Evolutionary conservation across 306 rosid genomes (phyloP), one percentile per base, ranked within the genome.

Genomic region (Trifolium pratense): DNA sequence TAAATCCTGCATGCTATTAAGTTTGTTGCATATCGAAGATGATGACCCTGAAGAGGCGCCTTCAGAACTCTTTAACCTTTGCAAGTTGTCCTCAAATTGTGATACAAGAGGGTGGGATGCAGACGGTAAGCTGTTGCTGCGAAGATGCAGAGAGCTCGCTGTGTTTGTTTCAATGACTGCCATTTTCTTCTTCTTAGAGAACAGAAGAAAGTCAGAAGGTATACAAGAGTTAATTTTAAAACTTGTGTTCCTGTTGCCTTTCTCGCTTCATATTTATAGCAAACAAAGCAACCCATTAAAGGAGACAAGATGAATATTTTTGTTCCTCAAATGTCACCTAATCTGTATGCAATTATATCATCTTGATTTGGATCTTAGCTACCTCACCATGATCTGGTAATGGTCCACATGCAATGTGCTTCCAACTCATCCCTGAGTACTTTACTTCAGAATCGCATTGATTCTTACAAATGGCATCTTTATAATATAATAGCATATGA

Each of bases 41-140:
- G 79, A 64, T 67, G 87, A 45, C 13, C 21, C 34, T 39, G 73
- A 75, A 15, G 85, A 26, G 25, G 69, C 34, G 16, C 75, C 21
- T 64, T 85, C 78, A 15, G 74, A 85, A 73, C n/a, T 12, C 12
- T 55, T 79, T 74, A 85, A 26, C 58, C 62, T 72, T 18, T 59
- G 39, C 37, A 82, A 64, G 23, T 85, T 63, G 66, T 76, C 70
- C 64, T 73, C 80, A 15, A 75, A 57, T 42, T 78, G 78, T 68
- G 84, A 76, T 17, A 76, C 53, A 21, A 76, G 5, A 2, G 82
- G 80, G 34, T 79, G 84, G 49, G 84, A 9, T 64, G 77, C 14
- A 1, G 83, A 32, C 13, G 86, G 80, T 25, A 72, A 72, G 56
- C 80, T 82, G 75, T 79, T 79, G 15, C 69, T 49, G 66, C 82